Evolutionary conservation across 2,329 filamentous ascomycete genomes (phyloP), one percentile per base, ranked within the genome.

Genomic region (Claviceps pazoutovae): DNA sequence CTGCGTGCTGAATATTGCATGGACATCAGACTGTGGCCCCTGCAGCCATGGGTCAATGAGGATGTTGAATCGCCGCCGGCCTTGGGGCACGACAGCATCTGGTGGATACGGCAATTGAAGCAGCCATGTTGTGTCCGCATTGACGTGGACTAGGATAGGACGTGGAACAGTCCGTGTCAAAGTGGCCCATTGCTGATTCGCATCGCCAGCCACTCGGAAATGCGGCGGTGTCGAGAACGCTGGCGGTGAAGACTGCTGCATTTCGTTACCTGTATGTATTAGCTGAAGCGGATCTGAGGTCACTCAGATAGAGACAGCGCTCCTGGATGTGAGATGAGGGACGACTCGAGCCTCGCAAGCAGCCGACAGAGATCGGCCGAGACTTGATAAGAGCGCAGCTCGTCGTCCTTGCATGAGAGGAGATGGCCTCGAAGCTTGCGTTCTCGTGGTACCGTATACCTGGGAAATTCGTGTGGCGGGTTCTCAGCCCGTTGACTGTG

Each of bases 61-160:
- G 48, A 85, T 70, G 59, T 84, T 84, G 69, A 76, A 84, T 57
- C 77, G 81, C 17, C 69, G 66, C 17, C 74, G 72, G 6, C 66
- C 66, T n/a, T 65, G 65, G 42, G 71, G 68, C 47, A 64, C 68
- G 21, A 67, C 59, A 2, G 66, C 66, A 34, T 66, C 64, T 0
- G 66, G 58, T 5, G 78, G 79, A 45, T 75, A 73, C 1, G 81
- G 80, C 8, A 85, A 68, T 54, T 82, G 79, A n/a, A 84, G 66
- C 2, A 85, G 69, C 81, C 82, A 85, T 21, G 75, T 79, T 4
- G 79, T 83, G 65, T 85, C 81, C 57, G 76, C 80, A 62, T 84
- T 84, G 36, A 85, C 70, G 62, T 84, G 81, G 50, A 78, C 76
- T 8, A 86, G 71, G 42, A 84, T 55, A 14, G 70, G 66, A 13